Evolutionary conservation across 2,329 filamentous ascomycete genomes (phyloP).

Genomic region (Teratosphaeria gauchensis): DNA sequence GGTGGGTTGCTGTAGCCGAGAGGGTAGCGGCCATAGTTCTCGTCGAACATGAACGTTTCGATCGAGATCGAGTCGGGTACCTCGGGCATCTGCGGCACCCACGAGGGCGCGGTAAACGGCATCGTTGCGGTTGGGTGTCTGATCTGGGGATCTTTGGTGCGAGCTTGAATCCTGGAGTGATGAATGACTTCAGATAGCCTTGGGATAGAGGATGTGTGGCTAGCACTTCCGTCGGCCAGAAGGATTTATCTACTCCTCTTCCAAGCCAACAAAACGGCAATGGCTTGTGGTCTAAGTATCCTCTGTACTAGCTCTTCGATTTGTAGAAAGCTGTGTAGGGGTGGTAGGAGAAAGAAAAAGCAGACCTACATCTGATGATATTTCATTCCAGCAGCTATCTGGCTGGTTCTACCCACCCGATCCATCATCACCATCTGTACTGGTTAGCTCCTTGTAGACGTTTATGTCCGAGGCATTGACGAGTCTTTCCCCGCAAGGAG

Average conservation of each 20-base stretch:
- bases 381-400: too few relatives aligned
- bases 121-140: conserved; percentile 19
- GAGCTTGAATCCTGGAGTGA: not conserved
- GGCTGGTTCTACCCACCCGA: not conserved
- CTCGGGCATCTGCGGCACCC: conserved; percentile 53
- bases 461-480: not conserved
- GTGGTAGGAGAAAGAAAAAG: not conserved
- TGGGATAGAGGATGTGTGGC: not conserved
- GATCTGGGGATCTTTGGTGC: not conserved
- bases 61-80: conserved; percentile 67
- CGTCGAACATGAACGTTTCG: conserved; percentile 66
- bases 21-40: conserved; percentile 57
- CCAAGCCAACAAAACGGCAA: not conserved
- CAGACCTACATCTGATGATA: not conserved
- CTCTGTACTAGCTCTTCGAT: not conserved
- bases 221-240: not conserved
- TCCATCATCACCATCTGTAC: not conserved
- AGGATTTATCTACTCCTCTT: not conserved
- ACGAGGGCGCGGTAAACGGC: conserved; percentile 52
- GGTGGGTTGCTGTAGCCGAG: conserved; percentile 56
- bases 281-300: not conserved
- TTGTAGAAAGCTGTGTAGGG: not conserved
- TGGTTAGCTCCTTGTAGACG: not conserved
- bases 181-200: too few relatives aligned
- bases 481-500: not conserved